Base-by-base conservation (phyloP, 2,329 filamentous ascomycete genomes). In the Scytalidium lignicola region DNA sequence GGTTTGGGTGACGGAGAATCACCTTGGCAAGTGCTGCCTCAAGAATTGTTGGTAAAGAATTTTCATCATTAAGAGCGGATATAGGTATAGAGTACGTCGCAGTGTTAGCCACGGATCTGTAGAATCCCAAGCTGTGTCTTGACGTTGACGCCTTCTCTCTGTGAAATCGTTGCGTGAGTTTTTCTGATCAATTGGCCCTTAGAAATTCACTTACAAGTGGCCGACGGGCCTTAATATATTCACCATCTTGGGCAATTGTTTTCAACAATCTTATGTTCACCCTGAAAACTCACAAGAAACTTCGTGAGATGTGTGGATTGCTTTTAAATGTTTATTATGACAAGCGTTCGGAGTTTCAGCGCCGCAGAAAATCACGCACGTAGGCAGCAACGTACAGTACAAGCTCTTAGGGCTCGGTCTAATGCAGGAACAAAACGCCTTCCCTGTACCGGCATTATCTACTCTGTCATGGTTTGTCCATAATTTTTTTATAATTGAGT, bases 41-140 rank as follows among this genome's bases (percentile, higher is more conserved):
- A 15, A 78, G 50, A 15, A 59, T 52, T 8, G 51, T n/a, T 15
- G 7, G 32, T 13, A 37, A 37, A 15, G 32, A 42, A 13, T 48
- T 45, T 15, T 65, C 23, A 12, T 41, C 51, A 21, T 53, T 37
- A 13, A 37, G n/a, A 37, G 42, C 5, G 47, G 41, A 39, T 41
- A 39, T 15, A 56, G 58, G 42, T 51, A 59, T 48, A 56, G 53
- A 76, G 77, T 79, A 79, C 32, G 70, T 70, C 37, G 70, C 70
- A 10, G 73, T 72, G 26, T 72, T 66, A 41, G 66, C 62, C 12
- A 80, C 74, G 43, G 71, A 70, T 49, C 50, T 46, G 21, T 59
- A 59, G n/a, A 43, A 49, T 42, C 55, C 55, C 2, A 53, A 22
- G 32, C 45, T 29, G 41, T 59, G 55, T 29, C 51, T 43, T n/a